phyloP scores from a whole-genome alignment of 257 asterid genomes.

The Haberlea rhodopensis region DNA sequence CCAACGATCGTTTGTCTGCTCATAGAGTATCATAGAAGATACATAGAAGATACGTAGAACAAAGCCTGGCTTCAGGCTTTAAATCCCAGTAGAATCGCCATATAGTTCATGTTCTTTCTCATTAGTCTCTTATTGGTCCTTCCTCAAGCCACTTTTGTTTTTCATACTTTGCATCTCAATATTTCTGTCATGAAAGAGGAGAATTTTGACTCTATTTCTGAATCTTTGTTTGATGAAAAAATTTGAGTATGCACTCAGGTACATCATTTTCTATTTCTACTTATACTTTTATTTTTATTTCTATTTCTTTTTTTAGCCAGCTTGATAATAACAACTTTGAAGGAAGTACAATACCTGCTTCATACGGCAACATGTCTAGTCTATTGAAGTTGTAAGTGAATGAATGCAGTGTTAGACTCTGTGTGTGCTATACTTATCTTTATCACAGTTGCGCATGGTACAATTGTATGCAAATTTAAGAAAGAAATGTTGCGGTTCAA shows the following conservation, averaged over 20 bases:
- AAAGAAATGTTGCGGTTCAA: not conserved
- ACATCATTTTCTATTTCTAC: constrained; percentile 1
- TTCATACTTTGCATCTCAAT: not conserved
- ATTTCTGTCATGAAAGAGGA: not conserved
- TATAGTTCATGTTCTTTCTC: not conserved
- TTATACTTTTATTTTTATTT: constrained; percentile 11
- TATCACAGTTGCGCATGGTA: constrained; percentile 6
- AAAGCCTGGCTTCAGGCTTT: not conserved
- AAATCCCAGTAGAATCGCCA: too few species aligned
- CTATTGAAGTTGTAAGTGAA: constrained; percentile 76
- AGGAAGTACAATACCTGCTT: constrained; percentile 65
- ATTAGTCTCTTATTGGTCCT: not conserved
- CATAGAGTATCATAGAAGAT: not conserved
- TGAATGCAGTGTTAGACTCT: constrained; percentile 12
- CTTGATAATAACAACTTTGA: constrained; percentile 79
- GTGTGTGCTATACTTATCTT: not conserved
- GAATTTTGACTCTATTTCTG: not conserved
- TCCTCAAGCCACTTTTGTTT: not conserved
- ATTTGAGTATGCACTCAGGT: not conserved
- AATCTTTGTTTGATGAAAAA: not conserved
- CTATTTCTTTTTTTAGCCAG: constrained; percentile 58
- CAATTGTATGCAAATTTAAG: not conserved
- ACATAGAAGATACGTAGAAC: not conserved
- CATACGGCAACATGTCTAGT: constrained; percentile 64
- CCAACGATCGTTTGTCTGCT: not conserved